Percentiles rank a stretch among this genome's conserved stretches.
Conservation (phyloP, 257 asterid species). For the Anisodus acutangulus region DNA sequence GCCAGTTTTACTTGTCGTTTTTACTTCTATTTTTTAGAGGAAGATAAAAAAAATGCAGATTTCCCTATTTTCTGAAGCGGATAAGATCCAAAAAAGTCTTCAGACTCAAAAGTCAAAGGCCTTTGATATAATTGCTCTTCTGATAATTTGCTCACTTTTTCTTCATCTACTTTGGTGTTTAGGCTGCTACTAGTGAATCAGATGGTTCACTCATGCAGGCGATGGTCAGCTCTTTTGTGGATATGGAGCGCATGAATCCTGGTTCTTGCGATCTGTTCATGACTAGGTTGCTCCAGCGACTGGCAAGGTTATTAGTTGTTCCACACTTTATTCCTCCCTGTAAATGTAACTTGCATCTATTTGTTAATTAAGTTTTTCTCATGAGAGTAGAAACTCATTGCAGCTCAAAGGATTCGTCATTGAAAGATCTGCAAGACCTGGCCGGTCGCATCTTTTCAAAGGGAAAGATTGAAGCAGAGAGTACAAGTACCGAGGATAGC, state of each 20-base stretch:
- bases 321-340: neutral
- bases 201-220: conserved; percentile 60
- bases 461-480: conserved; percentile 63
- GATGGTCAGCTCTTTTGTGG: conserved; percentile 67
- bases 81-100: too few relatives aligned
- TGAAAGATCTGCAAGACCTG: conserved; percentile 83
- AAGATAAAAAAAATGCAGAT: too few relatives aligned
- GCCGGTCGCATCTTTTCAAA: conserved; percentile 64
- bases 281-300: conserved; percentile 80
- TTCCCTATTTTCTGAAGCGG: too few relatives aligned
- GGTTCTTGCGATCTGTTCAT: conserved; percentile 81
- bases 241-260: conserved; percentile 77
- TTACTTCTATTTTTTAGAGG: neutral
- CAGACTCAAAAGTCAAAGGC: conserved; percentile 10
- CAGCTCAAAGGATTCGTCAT: conserved; percentile 83
- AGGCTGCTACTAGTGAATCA: conserved; percentile 70
- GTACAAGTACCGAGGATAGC: conserved; percentile 61
- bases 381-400: conserved; percentile 38
- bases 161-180: conserved; percentile 32
- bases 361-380: conserved; percentile 32
- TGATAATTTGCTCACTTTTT: conserved; percentile 14
- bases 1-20: neutral
- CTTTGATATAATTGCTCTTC: neutral
- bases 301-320: conserved; percentile 64
- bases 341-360: neutral